Evolutionary conservation across 257 asterid genomes (phyloP), one percentile per base, ranked within the genome.

Genomic region (Craterostigma plantagineum): DNA sequence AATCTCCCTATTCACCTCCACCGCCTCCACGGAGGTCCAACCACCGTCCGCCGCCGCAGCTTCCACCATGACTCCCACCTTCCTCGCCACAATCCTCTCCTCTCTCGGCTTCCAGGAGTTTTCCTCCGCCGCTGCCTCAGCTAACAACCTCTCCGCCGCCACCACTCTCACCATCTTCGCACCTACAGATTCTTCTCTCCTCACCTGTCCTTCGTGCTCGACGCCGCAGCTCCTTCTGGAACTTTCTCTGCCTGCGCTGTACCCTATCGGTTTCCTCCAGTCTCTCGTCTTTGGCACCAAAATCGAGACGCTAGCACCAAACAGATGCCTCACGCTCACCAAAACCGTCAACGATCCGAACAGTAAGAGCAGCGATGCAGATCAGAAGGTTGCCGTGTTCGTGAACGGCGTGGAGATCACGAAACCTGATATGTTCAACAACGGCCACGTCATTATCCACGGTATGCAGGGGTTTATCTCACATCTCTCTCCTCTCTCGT

Each of bases 161-260:
- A 65, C 83, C 34, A 93, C 94, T 7, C 36, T 80, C 59, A 85
- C 96, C 27, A 61, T 85, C 14, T 80, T 85, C 64, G 86, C 94
- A 10, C 78, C 92, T 7, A 57, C 90, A 45, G 96, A 80, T 43
- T 60, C 85, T 41, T 80, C 96, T 0, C 75, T 85, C 38, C 73
- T 77, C 63, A 63, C 79, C n/a, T 85, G 96, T 33, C 60, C 76
- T 7, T 44, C 92, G 8, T 85, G 96, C 50, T 67, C 77, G 10
- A 40, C 68, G 13, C 63, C 81, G 1, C 62, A 64, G 33, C 94
- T 85, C 53, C 77, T 85, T 41, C 77, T 74, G 58, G 96, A 85
- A 64, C 80, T 74, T 63, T 52, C 94, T 0, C 60, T 80, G 52
- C 91, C 96, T 7, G 96, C 93, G 45, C 70, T 77, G 2, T 80